A percentile compares a stretch with the other conserved stretches of the same genome.
Evolutionary conservation across 176 grass and related monocot species (phyloP).

Genomic region (Ananas comosus): DNA sequence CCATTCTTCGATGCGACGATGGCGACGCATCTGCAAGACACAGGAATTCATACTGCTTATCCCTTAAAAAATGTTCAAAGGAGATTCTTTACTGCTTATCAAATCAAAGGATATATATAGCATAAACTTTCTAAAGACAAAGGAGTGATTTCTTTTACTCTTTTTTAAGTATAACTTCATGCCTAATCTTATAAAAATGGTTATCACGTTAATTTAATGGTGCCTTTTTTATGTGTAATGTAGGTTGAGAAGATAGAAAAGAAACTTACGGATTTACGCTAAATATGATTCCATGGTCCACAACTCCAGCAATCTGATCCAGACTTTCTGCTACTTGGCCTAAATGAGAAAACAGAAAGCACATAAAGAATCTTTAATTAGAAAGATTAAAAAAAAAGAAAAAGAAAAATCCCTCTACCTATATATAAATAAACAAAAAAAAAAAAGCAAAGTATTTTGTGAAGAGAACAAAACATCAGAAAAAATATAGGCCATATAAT

Average conservation of each 20-base stretch:
- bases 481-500: no score
- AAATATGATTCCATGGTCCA: constrained; percentile 79
- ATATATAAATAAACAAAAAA: no score
- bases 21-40: constrained; percentile 42
- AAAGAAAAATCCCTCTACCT: no score
- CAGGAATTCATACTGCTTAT: not conserved
- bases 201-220: not conserved
- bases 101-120: not conserved
- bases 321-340: constrained; percentile 72
- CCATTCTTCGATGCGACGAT: constrained; percentile 55
- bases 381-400: not conserved
- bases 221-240: not conserved
- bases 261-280: constrained; percentile 36
- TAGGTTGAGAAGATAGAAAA: constrained; percentile 3
- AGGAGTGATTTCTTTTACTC: not conserved
- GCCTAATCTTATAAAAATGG: not conserved
- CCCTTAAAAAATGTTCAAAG: not conserved
- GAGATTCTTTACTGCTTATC: not conserved
- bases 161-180: not conserved
- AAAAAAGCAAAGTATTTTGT: no score
- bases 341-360: constrained; percentile 4
- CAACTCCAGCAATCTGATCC: constrained; percentile 44
- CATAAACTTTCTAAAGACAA: not conserved
- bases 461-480: no score
- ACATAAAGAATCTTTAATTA: not conserved